phyloP scores from a whole-genome alignment of 441 rosid species.

The Gossypium lobatum region DNA sequence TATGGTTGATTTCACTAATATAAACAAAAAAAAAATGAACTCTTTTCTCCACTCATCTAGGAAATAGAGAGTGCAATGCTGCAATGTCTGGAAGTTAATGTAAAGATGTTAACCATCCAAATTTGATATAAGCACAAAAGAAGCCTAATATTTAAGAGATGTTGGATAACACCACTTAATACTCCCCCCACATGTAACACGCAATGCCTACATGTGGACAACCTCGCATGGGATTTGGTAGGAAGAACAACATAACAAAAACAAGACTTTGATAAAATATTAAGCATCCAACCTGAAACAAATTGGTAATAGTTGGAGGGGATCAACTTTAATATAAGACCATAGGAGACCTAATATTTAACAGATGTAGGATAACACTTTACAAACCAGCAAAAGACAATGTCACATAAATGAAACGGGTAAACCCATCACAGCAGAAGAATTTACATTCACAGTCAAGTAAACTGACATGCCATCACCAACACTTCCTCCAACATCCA shows the following conservation, averaged over 20 bases:
- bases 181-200: background rate
- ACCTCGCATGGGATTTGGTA: background rate
- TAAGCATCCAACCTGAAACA: background rate
- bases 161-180: background rate
- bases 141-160: background rate
- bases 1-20: background rate
- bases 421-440: background rate
- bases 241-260: background rate
- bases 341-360: background rate
- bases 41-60: background rate
- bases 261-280: background rate
- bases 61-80: background rate
- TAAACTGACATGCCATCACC: background rate
- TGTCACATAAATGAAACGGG: background rate
- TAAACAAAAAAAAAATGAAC: background rate
- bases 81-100: background rate
- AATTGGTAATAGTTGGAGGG: background rate
- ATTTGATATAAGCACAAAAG: background rate
- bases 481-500: background rate
- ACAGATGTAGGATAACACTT: background rate
- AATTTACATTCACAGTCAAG: background rate
- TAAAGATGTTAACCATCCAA: background rate
- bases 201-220: background rate
- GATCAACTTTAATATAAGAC: background rate
- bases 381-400: background rate